Evolutionary conservation across 495 filamentous ascomycete genomes (phyloP).

Genomic region (Xylaria sp.): DNA sequence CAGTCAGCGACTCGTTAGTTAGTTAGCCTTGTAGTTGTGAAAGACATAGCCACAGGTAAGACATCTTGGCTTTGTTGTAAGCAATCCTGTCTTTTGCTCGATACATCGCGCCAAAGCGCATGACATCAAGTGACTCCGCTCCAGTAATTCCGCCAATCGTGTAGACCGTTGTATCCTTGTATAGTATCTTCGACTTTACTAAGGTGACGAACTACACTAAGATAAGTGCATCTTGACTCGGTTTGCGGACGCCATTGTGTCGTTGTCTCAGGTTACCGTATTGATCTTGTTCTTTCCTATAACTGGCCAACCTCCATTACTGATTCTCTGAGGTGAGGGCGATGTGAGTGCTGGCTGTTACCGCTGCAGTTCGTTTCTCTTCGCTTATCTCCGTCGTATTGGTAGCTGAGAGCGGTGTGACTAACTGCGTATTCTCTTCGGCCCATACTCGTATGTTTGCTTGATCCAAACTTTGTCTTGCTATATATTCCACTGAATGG

Average conservation of each 20-base stretch:
- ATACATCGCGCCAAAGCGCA: neutral
- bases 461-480: neutral
- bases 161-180: neutral
- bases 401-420: neutral
- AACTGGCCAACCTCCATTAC: neutral
- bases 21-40: neutral
- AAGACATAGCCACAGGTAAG: neutral
- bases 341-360: neutral
- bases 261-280: neutral
- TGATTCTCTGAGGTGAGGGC: neutral
- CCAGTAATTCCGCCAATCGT: neutral
- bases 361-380: neutral
- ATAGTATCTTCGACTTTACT: neutral
- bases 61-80: neutral
- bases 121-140: neutral
- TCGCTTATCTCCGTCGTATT: neutral
- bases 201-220: neutral
- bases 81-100: neutral
- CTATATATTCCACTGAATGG: neutral
- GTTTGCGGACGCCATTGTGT: neutral
- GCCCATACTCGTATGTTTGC: neutral
- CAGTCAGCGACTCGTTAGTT: slow-evolving; percentile 1
- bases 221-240: neutral
- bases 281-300: neutral
- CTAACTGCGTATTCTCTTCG: neutral